Evolutionary conservation across 441 rosid genomes (phyloP).

Genomic region (California macrophylla): DNA sequence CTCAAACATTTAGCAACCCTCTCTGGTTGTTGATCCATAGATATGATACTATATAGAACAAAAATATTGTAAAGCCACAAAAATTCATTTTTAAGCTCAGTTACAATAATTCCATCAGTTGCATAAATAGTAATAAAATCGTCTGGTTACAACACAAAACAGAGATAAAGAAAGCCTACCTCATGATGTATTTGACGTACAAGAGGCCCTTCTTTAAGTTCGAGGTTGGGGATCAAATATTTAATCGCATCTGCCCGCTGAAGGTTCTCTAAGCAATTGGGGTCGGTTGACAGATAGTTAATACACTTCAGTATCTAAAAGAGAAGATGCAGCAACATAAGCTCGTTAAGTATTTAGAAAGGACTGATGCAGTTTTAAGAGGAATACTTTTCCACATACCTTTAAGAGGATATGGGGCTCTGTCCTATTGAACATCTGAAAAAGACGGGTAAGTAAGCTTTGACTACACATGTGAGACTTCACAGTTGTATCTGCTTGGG

Average conservation of each 20-base stretch:
- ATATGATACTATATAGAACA: background rate
- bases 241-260: conserved; percentile 97
- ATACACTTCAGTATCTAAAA: conserved; percentile 70
- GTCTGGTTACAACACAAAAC: background rate
- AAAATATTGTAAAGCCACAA: background rate
- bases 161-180: conserved; percentile 38
- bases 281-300: conserved; percentile 78
- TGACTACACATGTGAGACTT: conserved; percentile 91
- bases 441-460: conserved; percentile 85
- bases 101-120: no score
- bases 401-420: conserved; percentile 82
- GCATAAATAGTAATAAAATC: background rate
- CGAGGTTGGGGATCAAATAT: conserved; percentile 90
- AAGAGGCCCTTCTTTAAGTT: conserved; percentile 75
- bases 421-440: conserved; percentile 86
- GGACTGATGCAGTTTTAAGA: conserved; percentile 11
- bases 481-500: conserved; percentile 85
- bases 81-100: background rate
- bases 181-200: conserved; percentile 68
- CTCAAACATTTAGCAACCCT: no score
- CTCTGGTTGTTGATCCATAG: background rate
- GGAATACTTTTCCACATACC: conserved; percentile 32
- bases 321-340: conserved; percentile 18
- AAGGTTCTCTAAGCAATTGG: conserved; percentile 94
- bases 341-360: conserved; percentile 1